Percentiles rank a stretch among this genome's conserved stretches.
Evolutionary conservation across 805 yeast genomes (phyloP).

Genomic region (Candida namnaoensis): DNA sequence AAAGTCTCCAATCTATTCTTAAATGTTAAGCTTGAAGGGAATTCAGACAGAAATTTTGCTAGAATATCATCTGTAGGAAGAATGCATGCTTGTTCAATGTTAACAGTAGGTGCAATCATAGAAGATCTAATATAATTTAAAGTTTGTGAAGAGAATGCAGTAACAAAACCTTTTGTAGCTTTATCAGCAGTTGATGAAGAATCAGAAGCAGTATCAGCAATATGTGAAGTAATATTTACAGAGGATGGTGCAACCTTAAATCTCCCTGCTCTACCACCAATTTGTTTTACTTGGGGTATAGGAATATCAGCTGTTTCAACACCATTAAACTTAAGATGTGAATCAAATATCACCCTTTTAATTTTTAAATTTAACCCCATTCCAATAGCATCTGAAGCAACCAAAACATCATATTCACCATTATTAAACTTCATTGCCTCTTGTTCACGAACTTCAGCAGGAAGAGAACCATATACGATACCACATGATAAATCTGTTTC

Average conservation of each 20-base stretch:
- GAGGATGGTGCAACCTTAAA: slow-evolving; percentile 36
- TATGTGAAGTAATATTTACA: too few relatives aligned
- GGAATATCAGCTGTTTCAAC: slow-evolving; percentile 34
- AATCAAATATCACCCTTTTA: slow-evolving; percentile 68
- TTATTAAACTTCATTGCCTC: slow-evolving; percentile 75
- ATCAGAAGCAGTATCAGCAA: too few relatives aligned
- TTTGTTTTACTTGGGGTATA: slow-evolving; percentile 73
- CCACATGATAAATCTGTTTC: slow-evolving; percentile 64
- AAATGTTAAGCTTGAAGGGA: slow-evolving; percentile 41
- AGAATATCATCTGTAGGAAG: slow-evolving; percentile 78
- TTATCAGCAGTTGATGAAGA: too few relatives aligned
- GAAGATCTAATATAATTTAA: slow-evolving; percentile 35
- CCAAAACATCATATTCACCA: slow-evolving; percentile 74
- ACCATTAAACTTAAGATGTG: slow-evolving; percentile 68
- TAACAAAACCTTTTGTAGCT: slow-evolving; percentile 37
- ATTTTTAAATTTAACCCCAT: slow-evolving; percentile 93
- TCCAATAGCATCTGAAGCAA: slow-evolving; percentile 96
- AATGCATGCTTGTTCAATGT: slow-evolving; percentile 52
- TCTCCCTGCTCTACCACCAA: slow-evolving; percentile 95
- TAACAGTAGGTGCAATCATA: slow-evolving; percentile 42
- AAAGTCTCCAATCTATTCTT: slow-evolving; percentile 34
- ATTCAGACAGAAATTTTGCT: slow-evolving; percentile 53
- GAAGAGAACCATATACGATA: slow-evolving; percentile 89
- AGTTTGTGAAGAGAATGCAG: slow-evolving; percentile 39
- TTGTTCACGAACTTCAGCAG: slow-evolving; percentile 86